phyloP scores from a whole-genome alignment of 768 basidiomycete genomes.

The Macrolepiota albuminosa region DNA sequence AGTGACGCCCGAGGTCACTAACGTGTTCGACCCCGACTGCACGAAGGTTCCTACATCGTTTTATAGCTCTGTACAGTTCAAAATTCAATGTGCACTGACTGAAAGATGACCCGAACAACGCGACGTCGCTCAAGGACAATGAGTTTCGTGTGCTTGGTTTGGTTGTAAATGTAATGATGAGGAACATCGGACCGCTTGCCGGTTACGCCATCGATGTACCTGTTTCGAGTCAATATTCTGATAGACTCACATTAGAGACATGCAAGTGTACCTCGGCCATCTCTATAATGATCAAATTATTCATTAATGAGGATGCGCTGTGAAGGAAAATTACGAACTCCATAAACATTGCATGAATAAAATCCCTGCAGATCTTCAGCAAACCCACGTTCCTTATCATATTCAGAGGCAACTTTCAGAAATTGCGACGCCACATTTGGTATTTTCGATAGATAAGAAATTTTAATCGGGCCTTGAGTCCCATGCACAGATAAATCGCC shows the following conservation, averaged over 20 bases:
- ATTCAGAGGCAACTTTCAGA: conserved; percentile 37
- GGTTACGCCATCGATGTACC: conserved; percentile 47
- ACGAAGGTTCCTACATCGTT: conserved; percentile 26
- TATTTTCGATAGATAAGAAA: conserved; percentile 34
- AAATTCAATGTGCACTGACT: conserved; percentile 26
- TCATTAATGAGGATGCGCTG: not conserved
- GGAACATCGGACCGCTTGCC: conserved; percentile 56
- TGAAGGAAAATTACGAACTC: conserved; percentile 27
- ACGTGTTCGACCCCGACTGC: conserved; percentile 52
- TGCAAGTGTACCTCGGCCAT: conserved; percentile 43
- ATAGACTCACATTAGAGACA: not conserved
- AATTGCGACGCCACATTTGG: conserved; percentile 44
- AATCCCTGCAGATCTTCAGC: conserved; percentile 48
- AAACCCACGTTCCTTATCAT: conserved; percentile 40
- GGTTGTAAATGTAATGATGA: conserved; percentile 47
- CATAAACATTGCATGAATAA: conserved; percentile 37
- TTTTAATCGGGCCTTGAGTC: conserved; percentile 42
- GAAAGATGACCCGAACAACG: conserved; percentile 45
- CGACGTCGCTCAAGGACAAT: conserved; percentile 33
- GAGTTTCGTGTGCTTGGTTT: conserved; percentile 37
- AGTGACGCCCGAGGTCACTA: conserved; percentile 26
- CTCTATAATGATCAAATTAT: conserved; percentile 23
- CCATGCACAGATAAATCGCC: conserved; percentile 37
- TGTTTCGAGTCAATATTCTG: conserved; percentile 15
- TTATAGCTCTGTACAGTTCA: not conserved